Base-by-base conservation (phyloP, 2,329 filamentous ascomycete species). In the Arthroderma sp. region DNA sequence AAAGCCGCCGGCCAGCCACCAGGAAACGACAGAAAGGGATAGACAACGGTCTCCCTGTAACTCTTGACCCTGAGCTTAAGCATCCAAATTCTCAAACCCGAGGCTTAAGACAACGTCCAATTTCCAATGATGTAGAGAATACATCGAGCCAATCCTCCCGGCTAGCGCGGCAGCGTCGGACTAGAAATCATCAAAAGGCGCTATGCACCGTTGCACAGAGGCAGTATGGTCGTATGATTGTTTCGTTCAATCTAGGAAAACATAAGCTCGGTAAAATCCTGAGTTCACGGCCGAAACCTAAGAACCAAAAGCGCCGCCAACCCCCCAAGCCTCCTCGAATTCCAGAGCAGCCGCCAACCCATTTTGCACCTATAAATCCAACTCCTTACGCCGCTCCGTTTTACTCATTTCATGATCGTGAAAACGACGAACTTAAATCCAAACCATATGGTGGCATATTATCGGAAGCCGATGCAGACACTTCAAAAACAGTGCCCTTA, bases 381-480 rank as follows among this genome's bases (percentile, higher is more conserved):
- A 73, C 56, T 61, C 77, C 54, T 66, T 88, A 85, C 57, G 78
- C 78, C 1, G 82, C 86, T 49, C 83, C 85, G 1, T 89, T 93
- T 58, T 89, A 89, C 55, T 85, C 85, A 0, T 88, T 95, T 52
- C 83, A 83, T 49, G 89, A 95, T 53, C 85, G 84, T 52, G 89
- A 95, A 54, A 79, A 79, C 11, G 88, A 95, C 48, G 88, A 96
- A 56, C 70, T 80, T 34, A 94, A 93, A 61, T 83, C 83, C 41
- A 96, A 94, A 60, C 91, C 91, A 0, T 98, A 96, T 53, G 91
- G 91, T 29, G 91, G 91, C 1, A 94, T 98, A 42, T 71, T 98
- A 29, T 84, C 77, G 0, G 89, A 96, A 62, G 72, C 74, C 0
- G 89, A 98, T 61, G 88, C 88, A 1, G 89, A 96, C 57, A 98